A percentile compares a stretch with the other conserved stretches of the same genome.
phyloP scores from a whole-genome alignment of 805 yeast species.

The Candida nemodendra region DNA sequence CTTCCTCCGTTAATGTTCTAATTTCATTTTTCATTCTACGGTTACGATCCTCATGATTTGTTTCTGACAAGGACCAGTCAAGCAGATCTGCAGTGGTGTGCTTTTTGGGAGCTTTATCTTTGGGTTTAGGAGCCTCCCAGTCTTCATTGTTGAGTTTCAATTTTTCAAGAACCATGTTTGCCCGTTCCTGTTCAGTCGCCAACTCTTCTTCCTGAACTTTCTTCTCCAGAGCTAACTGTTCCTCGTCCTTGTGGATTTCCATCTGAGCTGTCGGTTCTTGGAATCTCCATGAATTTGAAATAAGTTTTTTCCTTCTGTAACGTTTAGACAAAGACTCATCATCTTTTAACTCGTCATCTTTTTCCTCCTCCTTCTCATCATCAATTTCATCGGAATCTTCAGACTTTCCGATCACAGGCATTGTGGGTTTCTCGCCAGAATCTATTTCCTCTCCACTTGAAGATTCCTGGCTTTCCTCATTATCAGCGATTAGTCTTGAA shows the following conservation, averaged over 20 bases:
- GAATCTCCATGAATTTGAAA: slow-evolving; percentile 32
- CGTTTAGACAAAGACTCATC: background rate
- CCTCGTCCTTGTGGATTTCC: slow-evolving; percentile 22
- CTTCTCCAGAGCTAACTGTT: slow-evolving; percentile 11
- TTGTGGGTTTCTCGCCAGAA: background rate
- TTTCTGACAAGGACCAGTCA: slow-evolving; percentile 11
- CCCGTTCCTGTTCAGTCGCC: slow-evolving; percentile 7
- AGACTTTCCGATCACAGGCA: background rate
- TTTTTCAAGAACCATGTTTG: slow-evolving; percentile 9
- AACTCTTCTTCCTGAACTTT: slow-evolving; percentile 1
- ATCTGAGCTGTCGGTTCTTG: slow-evolving; percentile 14
- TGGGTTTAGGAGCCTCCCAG: slow-evolving; percentile 3
- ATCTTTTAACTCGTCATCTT: slow-evolving; percentile 14
- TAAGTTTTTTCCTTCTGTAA: slow-evolving; percentile 3
- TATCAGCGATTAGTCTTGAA: slow-evolving; percentile 10
- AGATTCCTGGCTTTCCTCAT: slow-evolving; percentile 8
- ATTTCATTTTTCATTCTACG: background rate
- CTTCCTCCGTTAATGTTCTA: slow-evolving; percentile 20
- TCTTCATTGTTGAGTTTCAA: slow-evolving; percentile 7
- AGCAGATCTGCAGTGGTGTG: slow-evolving; percentile 15
- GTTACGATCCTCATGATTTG: background rate
- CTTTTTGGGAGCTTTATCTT: slow-evolving; percentile 8
- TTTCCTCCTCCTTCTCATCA: background rate
- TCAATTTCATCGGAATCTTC: background rate
- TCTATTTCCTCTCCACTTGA: slow-evolving; percentile 4